Base-by-base conservation (phyloP, 768 basidiomycete species). In the Tubosaeta sp. region DNA sequence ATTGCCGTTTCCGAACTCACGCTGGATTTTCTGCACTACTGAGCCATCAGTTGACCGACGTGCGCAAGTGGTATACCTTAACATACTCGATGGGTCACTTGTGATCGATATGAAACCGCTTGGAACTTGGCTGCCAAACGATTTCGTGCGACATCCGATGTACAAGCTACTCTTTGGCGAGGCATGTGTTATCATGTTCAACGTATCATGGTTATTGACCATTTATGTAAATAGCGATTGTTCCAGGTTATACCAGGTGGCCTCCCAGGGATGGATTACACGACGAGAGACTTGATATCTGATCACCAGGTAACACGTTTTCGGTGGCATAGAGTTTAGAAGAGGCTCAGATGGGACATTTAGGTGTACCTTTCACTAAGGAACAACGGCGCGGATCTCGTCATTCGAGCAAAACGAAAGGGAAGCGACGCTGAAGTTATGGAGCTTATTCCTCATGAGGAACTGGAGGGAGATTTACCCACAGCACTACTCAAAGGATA, bases 1-100 rank as follows among this genome's bases (percentile, higher is more conserved):
- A 13, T 29, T 61, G n/a, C 32, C 30, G 1, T 6, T 16, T 18
- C 64, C 69, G 1, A 59, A 59, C 31, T 53, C 62, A 5, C 64
- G 61, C 13, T 73, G 72, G 71, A 13, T 71, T 19, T 49, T 30
- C 4, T 65, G 59, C 14, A 46, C 32, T 8, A 69, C 73, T 0
- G 47, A 51, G 6, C 11, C 48, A 2, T 39, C 44, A 51, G 41
- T n/a, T 50, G 59, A 30, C 13, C 27, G 7, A 46, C 18, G 19
- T 31, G 49, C 57, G 22, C 71, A 71, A 41, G 40, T n/a, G 14
- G 62, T 79, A 6, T 65, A 71, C 38, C 60, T 75, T 14, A 71
- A 81, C 47, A 31, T 79, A 2, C 52, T 78, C 6, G 30, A 59
- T 10, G 68, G 65, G 3, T 47, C 53, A 1, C 57, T 68, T 16